phyloP scores from a whole-genome alignment of 2,329 filamentous ascomycete genomes.

The Aureobasidium sp. region DNA sequence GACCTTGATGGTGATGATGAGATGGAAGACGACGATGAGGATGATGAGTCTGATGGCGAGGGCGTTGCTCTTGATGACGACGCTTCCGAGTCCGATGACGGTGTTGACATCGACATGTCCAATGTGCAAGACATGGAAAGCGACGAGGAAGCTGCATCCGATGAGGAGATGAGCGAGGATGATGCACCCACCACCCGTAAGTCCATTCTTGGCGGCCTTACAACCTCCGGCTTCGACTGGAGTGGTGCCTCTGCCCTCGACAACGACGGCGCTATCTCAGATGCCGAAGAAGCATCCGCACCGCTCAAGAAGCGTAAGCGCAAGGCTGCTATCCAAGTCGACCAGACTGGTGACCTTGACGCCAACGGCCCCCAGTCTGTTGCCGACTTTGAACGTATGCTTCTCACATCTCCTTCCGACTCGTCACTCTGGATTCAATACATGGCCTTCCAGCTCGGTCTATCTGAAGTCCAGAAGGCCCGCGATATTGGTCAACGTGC shows the following conservation, averaged over 20 bases:
- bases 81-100: conserved; percentile 33
- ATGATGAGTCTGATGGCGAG: conserved; percentile 30
- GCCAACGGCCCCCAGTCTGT: conserved; percentile 80
- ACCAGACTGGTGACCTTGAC: conserved; percentile 88
- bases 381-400: conserved; percentile 86
- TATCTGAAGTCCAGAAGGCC: conserved; percentile 82
- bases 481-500: conserved; percentile 86
- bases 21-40: conserved; percentile 31
- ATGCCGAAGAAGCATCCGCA: conserved; percentile 48
- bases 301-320: conserved; percentile 57
- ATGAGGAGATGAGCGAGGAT: conserved; percentile 25
- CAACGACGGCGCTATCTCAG: conserved; percentile 47
- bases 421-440: conserved; percentile 91
- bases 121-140: conserved; percentile 40
- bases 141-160: conserved; percentile 45
- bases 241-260: conserved; percentile 54
- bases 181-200: conserved; percentile 2
- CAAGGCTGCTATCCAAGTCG: conserved; percentile 74
- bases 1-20: conserved; percentile 44
- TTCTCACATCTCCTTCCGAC: conserved; percentile 89
- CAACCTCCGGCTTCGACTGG: conserved; percentile 81
- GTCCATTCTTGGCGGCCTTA: conserved; percentile 41
- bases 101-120: conserved; percentile 39
- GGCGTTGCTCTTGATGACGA: conserved; percentile 29
- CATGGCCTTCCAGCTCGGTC: conserved; percentile 96